Percentiles rank a stretch among this genome's conserved stretches.
phyloP scores from a whole-genome alignment of 2,329 filamentous ascomycete species.

The Trichoderma guizhouense region DNA sequence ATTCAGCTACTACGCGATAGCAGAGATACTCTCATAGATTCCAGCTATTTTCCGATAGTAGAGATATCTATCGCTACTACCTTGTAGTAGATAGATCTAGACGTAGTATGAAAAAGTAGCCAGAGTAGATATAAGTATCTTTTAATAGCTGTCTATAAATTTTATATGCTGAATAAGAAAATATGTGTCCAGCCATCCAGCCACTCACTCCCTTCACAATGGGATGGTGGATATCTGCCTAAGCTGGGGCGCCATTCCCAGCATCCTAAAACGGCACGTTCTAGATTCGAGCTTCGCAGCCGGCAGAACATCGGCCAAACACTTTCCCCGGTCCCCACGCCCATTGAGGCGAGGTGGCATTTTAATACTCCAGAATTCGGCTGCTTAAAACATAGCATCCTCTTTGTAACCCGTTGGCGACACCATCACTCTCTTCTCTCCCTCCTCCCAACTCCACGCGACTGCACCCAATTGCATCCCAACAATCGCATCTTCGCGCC shows the following conservation, averaged over 20 bases:
- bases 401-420: background rate
- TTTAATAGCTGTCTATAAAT: background rate
- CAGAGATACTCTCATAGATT: background rate
- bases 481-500: background rate
- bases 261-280: background rate
- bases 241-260: background rate
- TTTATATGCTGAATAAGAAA: background rate
- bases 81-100: background rate
- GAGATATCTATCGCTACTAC: background rate
- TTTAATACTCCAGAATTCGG: background rate
- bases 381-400: background rate
- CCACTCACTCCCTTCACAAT: background rate
- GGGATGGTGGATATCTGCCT: background rate
- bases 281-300: background rate
- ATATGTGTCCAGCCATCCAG: background rate
- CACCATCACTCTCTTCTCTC: background rate
- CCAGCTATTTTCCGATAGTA: background rate
- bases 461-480: background rate
- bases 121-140: background rate
- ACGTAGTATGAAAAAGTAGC: background rate
- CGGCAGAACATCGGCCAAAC: conserved; percentile 13
- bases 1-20: no score
- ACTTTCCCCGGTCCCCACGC: background rate
- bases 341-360: conserved; percentile 21
- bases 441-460: background rate